Evolutionary conservation across 495 filamentous ascomycete species (phyloP), one percentile per base, ranked within the genome.

Genomic region (Wilcoxina mikolae): DNA sequence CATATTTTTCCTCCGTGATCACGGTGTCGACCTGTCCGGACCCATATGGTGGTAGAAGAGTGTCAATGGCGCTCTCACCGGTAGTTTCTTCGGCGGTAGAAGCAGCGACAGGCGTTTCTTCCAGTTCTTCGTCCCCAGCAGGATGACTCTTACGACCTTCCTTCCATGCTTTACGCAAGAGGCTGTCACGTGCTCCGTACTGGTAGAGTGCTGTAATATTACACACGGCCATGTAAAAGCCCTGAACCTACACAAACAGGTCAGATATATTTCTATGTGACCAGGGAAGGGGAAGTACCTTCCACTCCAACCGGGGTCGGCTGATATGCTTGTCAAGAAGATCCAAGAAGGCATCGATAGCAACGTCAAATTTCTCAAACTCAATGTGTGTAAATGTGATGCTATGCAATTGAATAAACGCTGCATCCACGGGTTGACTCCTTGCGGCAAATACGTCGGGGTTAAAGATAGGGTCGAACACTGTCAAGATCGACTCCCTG

Each of bases 151-250:
- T 56, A 7, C 51, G 53, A 2, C 62, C 62, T 44, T 65, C 59
- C 18, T 59, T 64, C 50, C 58, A 59, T n/a, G 62, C 62, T 39
- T 61, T 53, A 0, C 63, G 62, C 41, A 80, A 59, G 4, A 67
- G 58, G 27, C 70, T 69, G 33, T 76, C 65, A n/a, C 69, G 59
- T 0, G 71, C 63, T 2, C 78, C 80, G 61, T 81, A 83, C 44
- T 79, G 72, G 49, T 82, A 73, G 2, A 85, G 66, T 0, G 76
- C 75, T 5, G 78, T 76, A 53, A 83, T 73, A 62, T 82, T 84
- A 12, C 74, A 74, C 24, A 81, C 72, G 3, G 73, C 72, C 15
- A 82, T 70, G 43, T 74, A 75, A 3, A 75, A 73, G 0, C 80
- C 79, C 44, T 74, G 71, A 33, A 78, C 73, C 55, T 63, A 39